Evolutionary conservation across 129 eudicot species (phyloP), one percentile per base, ranked within the genome.

Genomic region (Centella asiatica): DNA sequence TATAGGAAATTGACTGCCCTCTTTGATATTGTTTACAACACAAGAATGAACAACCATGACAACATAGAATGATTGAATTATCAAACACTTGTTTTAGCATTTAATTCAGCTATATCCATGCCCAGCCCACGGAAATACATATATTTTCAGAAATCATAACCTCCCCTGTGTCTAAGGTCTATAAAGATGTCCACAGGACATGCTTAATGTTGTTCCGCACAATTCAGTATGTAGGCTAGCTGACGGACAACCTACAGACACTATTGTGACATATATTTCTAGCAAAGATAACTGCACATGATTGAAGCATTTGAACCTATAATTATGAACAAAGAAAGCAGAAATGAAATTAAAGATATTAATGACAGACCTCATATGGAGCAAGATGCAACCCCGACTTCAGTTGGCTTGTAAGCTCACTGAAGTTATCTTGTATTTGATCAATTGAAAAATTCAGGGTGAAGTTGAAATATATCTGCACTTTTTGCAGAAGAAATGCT

Each of bases 381-480:
- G 80, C 67, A 68, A 93, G 85, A 73, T 73, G 88, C 77, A 93
- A 65, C 56, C 99, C 99, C 22, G 84, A 74, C 50, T 75, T 85
- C 42, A 93, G 87, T 79, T 93, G 99, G 76, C 77, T 75, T 17
- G 67, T 71, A 65, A 93, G 76, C 59, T 82, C 96, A 28, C 56
- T 60, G 70, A 93, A 87, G 74, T 85, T 80, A 58, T 76, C 77
- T 42, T 77, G 74, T 42, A 87, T 80, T 82, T 84, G 77, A 62
- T 78, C 78, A 53, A 93, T 88, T 40, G 96, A 83, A 69, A 74
- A 83, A 74, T 82, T 87, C 67, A 93, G 75, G 44, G 96, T 88
- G 57, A 93, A 93, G 81, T 88, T 93, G 83, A 93, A 93, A 68
- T 5, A 56, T 40, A 93, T 80, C 77, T 88, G 96, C 60, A 80